Evolutionary conservation across 306 rosid genomes (phyloP), one percentile per base, ranked within the genome.

Genomic region (Sechiopsis laciniata): DNA sequence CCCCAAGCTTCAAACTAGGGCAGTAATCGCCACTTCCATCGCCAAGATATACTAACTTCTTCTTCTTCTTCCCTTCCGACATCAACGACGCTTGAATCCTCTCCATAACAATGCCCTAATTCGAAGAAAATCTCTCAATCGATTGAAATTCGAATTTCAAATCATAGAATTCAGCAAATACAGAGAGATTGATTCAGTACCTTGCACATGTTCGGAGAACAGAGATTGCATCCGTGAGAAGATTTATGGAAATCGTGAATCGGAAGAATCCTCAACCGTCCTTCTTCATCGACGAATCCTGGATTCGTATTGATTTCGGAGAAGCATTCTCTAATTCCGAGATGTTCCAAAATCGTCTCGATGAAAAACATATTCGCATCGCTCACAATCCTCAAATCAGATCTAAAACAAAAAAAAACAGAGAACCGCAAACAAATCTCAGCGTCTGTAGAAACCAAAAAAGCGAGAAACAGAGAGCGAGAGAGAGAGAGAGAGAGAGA

Each of bases 171-270:
- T 19, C 50, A 8, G 50, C 2, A 45, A 45, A 29, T 61, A 62
- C 21, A 35, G 69, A 62, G 29, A 26, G 29, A 26, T 26, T 26
- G 22, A 63, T 37, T 5, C 22, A 72, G 16, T 82, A 84, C 91
- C 91, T 87, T 87, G 86, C 92, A 87, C 92, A 87, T 87, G 76
- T 87, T 87, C 71, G 88, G 92, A 74, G 91, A 89, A 71, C 92
- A 85, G 56, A 80, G 78, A 63, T 16, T 37, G 81, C 89, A 85
- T 19, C 84, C 84, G 73, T 87, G 92, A 0, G 89, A 11, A 37
- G 80, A 74, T 24, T 83, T 83, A 40, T 82, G 65, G 65, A 74
- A 74, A 45, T 74, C 69, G 52, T 74, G 77, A 35, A 32, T 57
- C 16, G 77, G 77, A 5, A 42, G 19, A 59, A 74, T 74, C 63